These are phyloP conservation scores for Plasmodium knowlesi DNA, from an alignment of 169 alveolate genomes.

Conservation along the genomic window DNA sequence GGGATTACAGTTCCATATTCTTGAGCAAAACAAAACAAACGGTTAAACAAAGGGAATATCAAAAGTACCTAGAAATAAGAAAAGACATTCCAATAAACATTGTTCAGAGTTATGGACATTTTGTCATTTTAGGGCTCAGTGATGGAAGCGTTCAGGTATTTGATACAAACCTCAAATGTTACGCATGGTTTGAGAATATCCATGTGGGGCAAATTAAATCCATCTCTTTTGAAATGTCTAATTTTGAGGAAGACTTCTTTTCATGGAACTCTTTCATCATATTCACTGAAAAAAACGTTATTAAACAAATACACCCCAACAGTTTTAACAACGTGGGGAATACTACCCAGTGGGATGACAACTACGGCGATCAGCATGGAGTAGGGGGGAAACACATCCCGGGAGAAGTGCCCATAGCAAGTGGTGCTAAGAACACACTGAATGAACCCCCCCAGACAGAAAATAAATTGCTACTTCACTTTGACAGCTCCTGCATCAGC, in stretches of 20 bases:
- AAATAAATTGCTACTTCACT: constrained; percentile 26
- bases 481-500: constrained; percentile 33
- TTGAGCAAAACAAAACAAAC: constrained; percentile 58
- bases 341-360: neutral
- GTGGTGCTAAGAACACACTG: neutral
- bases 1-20: constrained; percentile 74
- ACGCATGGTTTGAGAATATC: constrained; percentile 74
- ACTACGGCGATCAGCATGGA: neutral
- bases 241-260: constrained; percentile 59
- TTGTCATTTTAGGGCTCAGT: constrained; percentile 36
- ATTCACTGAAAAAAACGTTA: constrained; percentile 44
- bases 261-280: constrained; percentile 68
- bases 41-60: constrained; percentile 75
- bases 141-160: constrained; percentile 68
- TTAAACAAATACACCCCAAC: constrained; percentile 45
- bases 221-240: constrained; percentile 32
- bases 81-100: constrained; percentile 57
- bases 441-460: neutral
- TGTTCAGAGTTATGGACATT: constrained; percentile 66
- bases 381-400: neutral
- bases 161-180: constrained; percentile 71
- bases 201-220: constrained; percentile 67
- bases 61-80: constrained; percentile 58
- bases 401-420: neutral
- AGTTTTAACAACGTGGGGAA: constrained; percentile 13